These are phyloP conservation scores for Daldinia decipiens DNA, from an alignment of 495 filamentous ascomycete genomes.

Conservation along the genomic window DNA sequence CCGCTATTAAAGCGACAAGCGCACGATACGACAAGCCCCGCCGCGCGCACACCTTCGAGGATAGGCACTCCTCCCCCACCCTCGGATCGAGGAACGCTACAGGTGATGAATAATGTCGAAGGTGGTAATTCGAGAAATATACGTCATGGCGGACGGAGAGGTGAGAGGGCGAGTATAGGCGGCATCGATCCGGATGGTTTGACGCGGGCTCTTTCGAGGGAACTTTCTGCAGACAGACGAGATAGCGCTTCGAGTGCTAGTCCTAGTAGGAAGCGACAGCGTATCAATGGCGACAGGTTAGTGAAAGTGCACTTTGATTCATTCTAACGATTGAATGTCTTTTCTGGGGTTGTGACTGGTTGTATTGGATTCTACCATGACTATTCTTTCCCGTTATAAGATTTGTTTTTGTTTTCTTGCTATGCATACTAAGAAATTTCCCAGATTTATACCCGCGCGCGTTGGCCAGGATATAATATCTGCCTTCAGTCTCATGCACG, in stretches of 20 bases:
- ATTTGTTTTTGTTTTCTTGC: neutral
- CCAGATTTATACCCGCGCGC: constrained; percentile 93
- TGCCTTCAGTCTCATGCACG: constrained; percentile 88
- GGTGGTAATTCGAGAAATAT: constrained; percentile 40
- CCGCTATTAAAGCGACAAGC: constrained; percentile 52
- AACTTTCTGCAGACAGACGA: constrained; percentile 54
- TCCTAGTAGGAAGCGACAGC: constrained; percentile 86
- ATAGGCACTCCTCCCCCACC: constrained; percentile 54
- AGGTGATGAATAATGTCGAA: constrained; percentile 48
- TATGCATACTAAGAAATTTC: constrained; percentile 40
- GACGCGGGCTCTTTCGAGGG: constrained; percentile 48
- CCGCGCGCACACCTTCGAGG: constrained; percentile 49
- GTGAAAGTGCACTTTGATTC: constrained; percentile 14
- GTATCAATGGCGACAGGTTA: constrained; percentile 85
- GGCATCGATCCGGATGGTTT: constrained; percentile 51
- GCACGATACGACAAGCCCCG: constrained; percentile 47
- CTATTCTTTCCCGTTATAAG: neutral
- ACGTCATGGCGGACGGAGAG: constrained; percentile 45
- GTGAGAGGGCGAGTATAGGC: constrained; percentile 42
- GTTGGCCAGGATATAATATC: constrained; percentile 93
- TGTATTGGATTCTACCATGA: neutral
- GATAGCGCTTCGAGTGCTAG: constrained; percentile 79
- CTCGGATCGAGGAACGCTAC: constrained; percentile 49
- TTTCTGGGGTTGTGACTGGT: neutral
- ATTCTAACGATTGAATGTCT: neutral